Evolutionary conservation across 805 yeast species (phyloP), one percentile per base, ranked within the genome.

Genomic region (Cyberlindnera americana): DNA sequence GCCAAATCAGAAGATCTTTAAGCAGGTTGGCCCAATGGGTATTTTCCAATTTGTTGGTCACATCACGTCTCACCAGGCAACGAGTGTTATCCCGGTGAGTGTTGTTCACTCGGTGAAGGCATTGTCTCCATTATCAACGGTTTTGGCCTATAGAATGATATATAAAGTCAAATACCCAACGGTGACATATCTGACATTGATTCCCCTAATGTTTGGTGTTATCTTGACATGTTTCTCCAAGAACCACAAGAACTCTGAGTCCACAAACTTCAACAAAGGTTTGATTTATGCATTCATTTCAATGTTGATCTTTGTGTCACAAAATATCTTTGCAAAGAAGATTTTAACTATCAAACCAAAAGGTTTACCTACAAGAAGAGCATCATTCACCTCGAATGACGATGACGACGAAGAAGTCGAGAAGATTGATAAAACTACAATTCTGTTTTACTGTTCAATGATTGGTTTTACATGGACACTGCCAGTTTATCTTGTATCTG

Each of bases 61-160:
- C 61, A 78, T 90, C 46, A 77, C 95, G 12, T 78, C 95, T 7
- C 96, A 90, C 59, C 84, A 85, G 57, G 91, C 98, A n/a, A 89
- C 96, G 3, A 75, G 90, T 2, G 62, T 85, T 45, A 86, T 93
- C 37, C 96, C 96, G 0, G 96, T 93, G n/a, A 85, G 96, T 5
- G 66, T 90, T 48, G 97, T 93, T 16, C 97, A 91, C 61, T 89
- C 97, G 8, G 81, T 91, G 52, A 93, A 93, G 65, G 93, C 96
- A 2, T 67, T 91, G 27, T 82, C 95, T 23, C 99, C 99, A 3
- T 69, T 91, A 19, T 76, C 87, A 35, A 91, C 98, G 0, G 97
- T 93, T 11, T 61, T 78, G 22, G 85, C 86, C 30, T 89, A 89
- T 64, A 70, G 84, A 48, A 44, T 80, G 11, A 39, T 82, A 27